Evolutionary conservation across 1,139 yeast species (phyloP), one percentile per base, ranked within the genome.

Genomic region (Nadsonia commutata): DNA sequence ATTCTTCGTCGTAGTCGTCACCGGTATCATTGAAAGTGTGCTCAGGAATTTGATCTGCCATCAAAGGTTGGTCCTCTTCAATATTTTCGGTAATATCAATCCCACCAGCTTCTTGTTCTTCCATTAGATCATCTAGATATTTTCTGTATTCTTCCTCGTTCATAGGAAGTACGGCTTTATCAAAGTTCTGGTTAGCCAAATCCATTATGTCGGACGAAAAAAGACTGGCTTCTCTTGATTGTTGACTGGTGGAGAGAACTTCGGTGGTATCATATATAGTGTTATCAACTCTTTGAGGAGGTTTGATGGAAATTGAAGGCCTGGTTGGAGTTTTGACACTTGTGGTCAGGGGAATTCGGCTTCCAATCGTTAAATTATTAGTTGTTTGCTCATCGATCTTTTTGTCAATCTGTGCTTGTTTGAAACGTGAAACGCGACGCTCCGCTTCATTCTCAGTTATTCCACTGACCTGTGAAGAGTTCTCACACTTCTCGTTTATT

Each of bases 111-210:
- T 50, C 50, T 20, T 49, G 44, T 18, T 40, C 46, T 2, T 45
- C 46, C 18, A 43, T 43, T 9, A 42, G 43, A 3, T 41, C 43
- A 17, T 40, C 42, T 8, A 39, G 39, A 20, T 40, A 45, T 11
- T 41, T 22, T 13, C 38, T 23, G 18, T 41, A 37, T 11, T 38
- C 42, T 17, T 33, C 18, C 9, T 38, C 18, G 36, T 20, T 40
- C 27, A 60, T 65, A 3, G 62, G 57, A n/a, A 62, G 43, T 16
- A 57, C 50, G 1, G 63, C 53, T 2, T 58, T 51, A 17, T 57
- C 52, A 40, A 54, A 58, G 40, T 58, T 48, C 38, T 54, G 49
- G 18, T 46, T 43, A 7, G 61, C 60, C 21, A 51, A 48, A 17
- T 52, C 52, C 39, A 52, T 49, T 1, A 56, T 44, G 6, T 50